Conservation (phyloP, 768 basidiomycete species). For the Exsudoporus frostii region DNA sequence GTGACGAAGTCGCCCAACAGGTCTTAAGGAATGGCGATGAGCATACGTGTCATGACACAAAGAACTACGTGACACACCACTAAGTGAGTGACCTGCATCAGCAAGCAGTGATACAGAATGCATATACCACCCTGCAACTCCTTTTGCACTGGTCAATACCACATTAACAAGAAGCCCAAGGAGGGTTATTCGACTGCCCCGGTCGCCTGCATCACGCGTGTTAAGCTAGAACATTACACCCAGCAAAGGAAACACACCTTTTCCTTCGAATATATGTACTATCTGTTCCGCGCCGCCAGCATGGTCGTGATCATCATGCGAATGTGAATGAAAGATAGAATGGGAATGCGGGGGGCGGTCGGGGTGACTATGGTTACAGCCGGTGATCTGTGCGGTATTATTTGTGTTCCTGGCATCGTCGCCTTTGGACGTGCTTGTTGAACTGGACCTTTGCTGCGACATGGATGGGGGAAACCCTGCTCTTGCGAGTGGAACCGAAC, state of each 20-base stretch:
- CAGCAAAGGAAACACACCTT: slow-evolving; percentile 42
- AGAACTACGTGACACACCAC: slow-evolving; percentile 57
- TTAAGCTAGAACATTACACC: background rate
- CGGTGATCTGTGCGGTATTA: background rate
- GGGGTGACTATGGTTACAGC: slow-evolving; percentile 38
- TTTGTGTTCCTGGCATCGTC: slow-evolving; percentile 29
- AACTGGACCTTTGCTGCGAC: slow-evolving; percentile 19
- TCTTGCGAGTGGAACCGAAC: background rate
- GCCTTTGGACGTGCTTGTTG: slow-evolving; percentile 15
- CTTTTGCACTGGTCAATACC: slow-evolving; percentile 78
- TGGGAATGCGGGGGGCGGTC: slow-evolving; percentile 53
- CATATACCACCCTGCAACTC: slow-evolving; percentile 82
- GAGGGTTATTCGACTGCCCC: slow-evolving; percentile 81
- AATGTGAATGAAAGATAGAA: slow-evolving; percentile 66
- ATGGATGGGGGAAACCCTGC: slow-evolving; percentile 11
- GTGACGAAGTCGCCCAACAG: slow-evolving; percentile 90
- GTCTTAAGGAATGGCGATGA: slow-evolving; percentile 41
- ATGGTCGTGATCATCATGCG: slow-evolving; percentile 58
- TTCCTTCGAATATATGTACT: slow-evolving; percentile 62
- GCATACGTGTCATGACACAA: slow-evolving; percentile 1
- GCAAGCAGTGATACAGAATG: slow-evolving; percentile 90
- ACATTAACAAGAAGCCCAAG: slow-evolving; percentile 83
- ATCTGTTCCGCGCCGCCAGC: slow-evolving; percentile 63
- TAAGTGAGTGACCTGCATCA: slow-evolving; percentile 89
- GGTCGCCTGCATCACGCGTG: slow-evolving; percentile 51